Conservation (phyloP, 2,329 filamentous ascomycete species). For the Monosporascus sp. region DNA sequence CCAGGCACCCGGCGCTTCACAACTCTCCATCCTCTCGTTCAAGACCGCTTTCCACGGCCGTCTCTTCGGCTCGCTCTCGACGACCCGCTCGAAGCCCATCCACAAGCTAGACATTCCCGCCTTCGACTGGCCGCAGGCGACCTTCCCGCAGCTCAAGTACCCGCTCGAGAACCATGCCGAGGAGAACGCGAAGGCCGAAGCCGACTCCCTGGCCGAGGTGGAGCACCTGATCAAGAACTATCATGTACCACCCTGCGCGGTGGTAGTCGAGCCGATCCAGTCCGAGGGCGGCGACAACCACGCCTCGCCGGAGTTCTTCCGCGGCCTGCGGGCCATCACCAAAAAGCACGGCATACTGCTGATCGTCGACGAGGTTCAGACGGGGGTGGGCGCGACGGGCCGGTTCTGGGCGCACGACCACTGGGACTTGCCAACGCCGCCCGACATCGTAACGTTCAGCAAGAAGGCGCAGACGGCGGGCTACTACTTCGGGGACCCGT, state of each 20-base stretch:
- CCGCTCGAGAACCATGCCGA: slow-evolving; percentile 73
- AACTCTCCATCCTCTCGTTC: slow-evolving; percentile 84
- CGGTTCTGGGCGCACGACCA: slow-evolving; percentile 97
- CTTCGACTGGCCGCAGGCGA: slow-evolving; percentile 90
- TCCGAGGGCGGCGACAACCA: slow-evolving; percentile 95
- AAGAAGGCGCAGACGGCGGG: slow-evolving; percentile 94
- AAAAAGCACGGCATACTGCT: slow-evolving; percentile 72
- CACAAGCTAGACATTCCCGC: slow-evolving; percentile 94
- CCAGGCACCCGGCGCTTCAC: slow-evolving; percentile 67
- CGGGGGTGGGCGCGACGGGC: slow-evolving; percentile 84
- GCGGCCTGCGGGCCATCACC: slow-evolving; percentile 72
- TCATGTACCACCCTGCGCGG: slow-evolving; percentile 73
- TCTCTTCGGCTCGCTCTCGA: slow-evolving; percentile 80
- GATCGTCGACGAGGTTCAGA: slow-evolving; percentile 94
- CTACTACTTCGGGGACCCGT: slow-evolving; percentile 82
- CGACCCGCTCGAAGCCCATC: slow-evolving; percentile 86
- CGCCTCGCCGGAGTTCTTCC: slow-evolving; percentile 83
- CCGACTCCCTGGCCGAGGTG: slow-evolving; percentile 74
- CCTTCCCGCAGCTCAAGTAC: slow-evolving; percentile 82
- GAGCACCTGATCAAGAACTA: slow-evolving; percentile 76
- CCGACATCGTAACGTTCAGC: slow-evolving; percentile 91
- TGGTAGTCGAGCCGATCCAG: slow-evolving; percentile 86
- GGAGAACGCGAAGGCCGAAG: slow-evolving; percentile 79
- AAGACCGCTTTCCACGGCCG: slow-evolving; percentile 85
- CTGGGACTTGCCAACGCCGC: slow-evolving; percentile 74